Percentiles rank a stretch among this genome's conserved stretches.
Evolutionary conservation across 2,329 filamentous ascomycete genomes (phyloP).

Genomic region (Ascochyta koolunga): DNA sequence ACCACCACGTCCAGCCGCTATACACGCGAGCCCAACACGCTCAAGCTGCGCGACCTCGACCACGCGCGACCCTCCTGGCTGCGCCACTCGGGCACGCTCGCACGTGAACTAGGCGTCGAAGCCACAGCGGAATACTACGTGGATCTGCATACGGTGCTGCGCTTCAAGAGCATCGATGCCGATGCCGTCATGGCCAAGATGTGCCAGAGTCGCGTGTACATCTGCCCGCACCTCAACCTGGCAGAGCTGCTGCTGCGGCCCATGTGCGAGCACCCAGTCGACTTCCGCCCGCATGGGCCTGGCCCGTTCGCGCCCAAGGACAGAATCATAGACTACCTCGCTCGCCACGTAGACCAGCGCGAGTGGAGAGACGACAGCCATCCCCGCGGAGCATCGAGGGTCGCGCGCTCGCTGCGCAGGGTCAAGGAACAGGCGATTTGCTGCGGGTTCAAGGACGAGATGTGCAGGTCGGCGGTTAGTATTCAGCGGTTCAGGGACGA

Average conservation of each 20-base stretch:
- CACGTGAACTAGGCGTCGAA: neutral
- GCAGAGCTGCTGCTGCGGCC: neutral
- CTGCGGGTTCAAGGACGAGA: neutral
- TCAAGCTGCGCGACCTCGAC: neutral
- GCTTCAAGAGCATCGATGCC: neutral
- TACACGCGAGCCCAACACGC: neutral
- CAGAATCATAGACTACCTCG: neutral
- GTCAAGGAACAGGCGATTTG: constrained; percentile 2
- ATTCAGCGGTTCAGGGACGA: neutral
- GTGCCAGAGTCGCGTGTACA: neutral
- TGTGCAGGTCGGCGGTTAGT: neutral
- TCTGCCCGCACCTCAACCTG: neutral
- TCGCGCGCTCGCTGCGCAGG: neutral
- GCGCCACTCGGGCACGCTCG: neutral
- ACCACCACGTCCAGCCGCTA: no score
- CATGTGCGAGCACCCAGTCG: neutral
- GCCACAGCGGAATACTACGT: neutral
- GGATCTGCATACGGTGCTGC: neutral
- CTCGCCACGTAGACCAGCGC: neutral
- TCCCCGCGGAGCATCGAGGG: no score
- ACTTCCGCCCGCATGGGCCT: neutral
- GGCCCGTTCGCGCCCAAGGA: neutral
- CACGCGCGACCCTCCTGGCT: no score
- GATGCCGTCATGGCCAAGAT: neutral
- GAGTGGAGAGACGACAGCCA: neutral